phyloP scores from a whole-genome alignment of 2,329 filamentous ascomycete genomes.

The Pseudogymnoascus pannorum region DNA sequence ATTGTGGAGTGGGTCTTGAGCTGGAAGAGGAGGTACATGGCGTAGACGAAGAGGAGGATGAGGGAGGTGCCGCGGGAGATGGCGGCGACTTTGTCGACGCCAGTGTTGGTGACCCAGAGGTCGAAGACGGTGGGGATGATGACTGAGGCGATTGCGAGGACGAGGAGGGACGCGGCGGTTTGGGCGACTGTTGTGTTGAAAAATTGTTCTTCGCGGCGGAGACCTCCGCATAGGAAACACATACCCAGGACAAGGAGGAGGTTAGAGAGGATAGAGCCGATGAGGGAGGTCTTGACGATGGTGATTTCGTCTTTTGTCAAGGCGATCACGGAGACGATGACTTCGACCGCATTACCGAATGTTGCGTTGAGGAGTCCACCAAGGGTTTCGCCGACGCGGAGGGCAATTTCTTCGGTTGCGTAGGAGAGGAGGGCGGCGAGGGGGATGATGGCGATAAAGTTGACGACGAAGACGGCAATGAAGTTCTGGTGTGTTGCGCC shows the following conservation, averaged over 20 bases:
- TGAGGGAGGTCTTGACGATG: conserved; percentile 87
- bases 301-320: conserved; percentile 58
- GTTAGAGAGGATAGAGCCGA: conserved; percentile 88
- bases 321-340: conserved; percentile 84
- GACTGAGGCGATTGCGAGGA: conserved; percentile 66
- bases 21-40: conserved; percentile 81
- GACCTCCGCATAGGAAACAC: conserved; percentile 72
- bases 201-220: conserved; percentile 71
- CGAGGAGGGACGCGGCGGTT: conserved; percentile 66
- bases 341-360: conserved; percentile 83
- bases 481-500: conserved; percentile 48
- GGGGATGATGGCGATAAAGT: conserved; percentile 89
- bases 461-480: conserved; percentile 72
- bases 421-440: conserved; percentile 80
- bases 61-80: conserved; percentile 68
- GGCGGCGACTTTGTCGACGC: conserved; percentile 43
- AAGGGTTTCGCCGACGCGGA: conserved; percentile 74
- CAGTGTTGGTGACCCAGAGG: conserved; percentile 37
- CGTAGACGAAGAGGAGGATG: conserved; percentile 79
- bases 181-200: conserved; percentile 93
- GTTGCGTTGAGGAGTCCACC: conserved; percentile 85
- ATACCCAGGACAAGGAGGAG: conserved; percentile 82
- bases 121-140: conserved; percentile 89
- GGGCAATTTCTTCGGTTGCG: conserved; percentile 82
- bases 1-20: conserved; percentile 75